Evolutionary conservation across 495 filamentous ascomycete genomes (phyloP).

Genomic region (Staphylotrichum longicolle): DNA sequence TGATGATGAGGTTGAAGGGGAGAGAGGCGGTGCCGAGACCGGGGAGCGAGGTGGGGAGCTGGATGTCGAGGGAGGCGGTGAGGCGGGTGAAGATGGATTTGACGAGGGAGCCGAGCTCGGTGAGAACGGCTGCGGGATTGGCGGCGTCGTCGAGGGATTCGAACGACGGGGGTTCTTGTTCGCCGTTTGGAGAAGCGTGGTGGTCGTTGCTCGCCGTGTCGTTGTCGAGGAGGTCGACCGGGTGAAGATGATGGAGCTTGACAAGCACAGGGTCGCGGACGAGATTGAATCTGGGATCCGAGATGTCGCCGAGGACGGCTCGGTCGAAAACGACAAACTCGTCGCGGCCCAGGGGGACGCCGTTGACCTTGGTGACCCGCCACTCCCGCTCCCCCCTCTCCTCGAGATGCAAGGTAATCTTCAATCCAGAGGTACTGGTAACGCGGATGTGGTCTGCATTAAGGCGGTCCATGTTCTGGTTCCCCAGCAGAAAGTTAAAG

Average conservation of each 20-base stretch:
- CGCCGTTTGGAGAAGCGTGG: background rate
- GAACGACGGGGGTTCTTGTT: background rate
- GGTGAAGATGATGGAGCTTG: conserved; percentile 56
- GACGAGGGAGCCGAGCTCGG: conserved; percentile 34
- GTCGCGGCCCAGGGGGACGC: conserved; percentile 78
- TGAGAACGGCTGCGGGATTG: conserved; percentile 11
- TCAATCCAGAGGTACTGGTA: conserved; percentile 73
- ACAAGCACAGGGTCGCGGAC: conserved; percentile 67
- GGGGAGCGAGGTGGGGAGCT: conserved; percentile 19
- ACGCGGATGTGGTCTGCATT: conserved; percentile 69
- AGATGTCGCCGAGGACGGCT: conserved; percentile 69
- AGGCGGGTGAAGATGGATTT: conserved; percentile 40
- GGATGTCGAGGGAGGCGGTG: conserved; percentile 32
- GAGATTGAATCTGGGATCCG: conserved; percentile 80
- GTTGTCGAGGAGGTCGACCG: conserved; percentile 53
- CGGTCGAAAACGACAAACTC: conserved; percentile 84
- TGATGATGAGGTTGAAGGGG: conserved; percentile 32
- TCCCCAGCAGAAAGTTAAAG: conserved; percentile 57
- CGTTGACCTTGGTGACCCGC: conserved; percentile 74
- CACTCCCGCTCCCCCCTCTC: conserved; percentile 47
- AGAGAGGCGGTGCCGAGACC: conserved; percentile 9
- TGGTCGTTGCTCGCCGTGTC: conserved; percentile 18
- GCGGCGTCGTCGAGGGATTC: conserved; percentile 8
- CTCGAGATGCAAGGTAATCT: conserved; percentile 76
- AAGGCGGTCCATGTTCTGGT: conserved; percentile 48